These are phyloP conservation scores for Capsella rubella DNA, from an alignment of 441 rosid species.

Conservation along the genomic window DNA sequence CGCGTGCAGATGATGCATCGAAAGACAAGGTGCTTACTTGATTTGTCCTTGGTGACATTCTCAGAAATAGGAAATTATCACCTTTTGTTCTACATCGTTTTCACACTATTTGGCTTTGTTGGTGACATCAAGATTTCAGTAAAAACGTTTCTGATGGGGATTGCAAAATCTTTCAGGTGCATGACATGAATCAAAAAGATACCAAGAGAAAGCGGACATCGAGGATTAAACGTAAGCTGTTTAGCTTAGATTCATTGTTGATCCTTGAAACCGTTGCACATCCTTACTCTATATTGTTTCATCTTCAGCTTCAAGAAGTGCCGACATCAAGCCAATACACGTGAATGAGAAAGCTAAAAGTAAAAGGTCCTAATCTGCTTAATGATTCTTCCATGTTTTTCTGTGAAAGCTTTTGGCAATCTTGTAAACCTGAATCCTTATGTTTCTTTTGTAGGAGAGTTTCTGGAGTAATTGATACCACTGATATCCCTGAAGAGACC, in stretches of 20 bases:
- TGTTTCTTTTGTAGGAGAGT: slow-evolving; percentile 32
- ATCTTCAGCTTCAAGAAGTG: slow-evolving; percentile 47
- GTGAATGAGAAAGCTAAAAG: slow-evolving; percentile 39
- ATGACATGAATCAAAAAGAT: slow-evolving; percentile 37
- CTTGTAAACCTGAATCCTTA: slow-evolving; percentile 12
- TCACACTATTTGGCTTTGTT: slow-evolving; percentile 27
- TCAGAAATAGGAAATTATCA: slow-evolving; percentile 1
- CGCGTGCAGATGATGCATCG: background rate
- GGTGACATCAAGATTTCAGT: slow-evolving; percentile 43
- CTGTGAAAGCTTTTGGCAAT: slow-evolving; percentile 24
- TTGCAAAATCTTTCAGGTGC: slow-evolving; percentile 36
- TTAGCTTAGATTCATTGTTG: slow-evolving; percentile 25
- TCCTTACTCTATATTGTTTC: slow-evolving; percentile 27
- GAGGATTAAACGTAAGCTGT: slow-evolving; percentile 47
- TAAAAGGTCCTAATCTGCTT: slow-evolving; percentile 38
- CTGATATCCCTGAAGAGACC: slow-evolving; percentile 26
- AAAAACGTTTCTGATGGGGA: slow-evolving; percentile 34
- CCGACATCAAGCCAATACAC: slow-evolving; percentile 40
- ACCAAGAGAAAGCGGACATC: slow-evolving; percentile 48
- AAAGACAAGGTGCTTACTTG: slow-evolving; percentile 40
- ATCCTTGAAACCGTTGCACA: background rate
- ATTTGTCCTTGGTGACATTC: slow-evolving; percentile 18
- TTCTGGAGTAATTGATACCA: slow-evolving; percentile 34
- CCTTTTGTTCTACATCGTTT: slow-evolving; percentile 15
- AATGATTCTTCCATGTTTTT: background rate